A percentile compares a stretch with the other conserved stretches of the same genome.
Conservation (phyloP, 169 alveolate genomes). For the Eimeria brunetti region DNA sequence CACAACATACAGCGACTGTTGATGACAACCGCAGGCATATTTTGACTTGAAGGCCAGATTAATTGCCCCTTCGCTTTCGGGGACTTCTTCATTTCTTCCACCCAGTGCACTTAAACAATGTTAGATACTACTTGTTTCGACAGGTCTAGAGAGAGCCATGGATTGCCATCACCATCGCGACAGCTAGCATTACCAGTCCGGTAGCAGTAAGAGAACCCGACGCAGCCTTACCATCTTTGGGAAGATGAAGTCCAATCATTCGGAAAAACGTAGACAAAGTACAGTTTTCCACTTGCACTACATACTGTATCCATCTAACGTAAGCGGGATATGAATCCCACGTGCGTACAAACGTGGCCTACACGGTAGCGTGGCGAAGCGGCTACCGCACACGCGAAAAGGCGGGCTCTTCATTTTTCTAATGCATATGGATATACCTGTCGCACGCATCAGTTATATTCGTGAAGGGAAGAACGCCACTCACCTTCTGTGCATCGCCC, state of each 20-base stretch:
- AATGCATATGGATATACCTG: background rate
- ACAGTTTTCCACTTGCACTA: background rate
- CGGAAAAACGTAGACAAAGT: background rate
- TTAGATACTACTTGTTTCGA: background rate
- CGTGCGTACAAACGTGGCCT: background rate
- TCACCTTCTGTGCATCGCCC: background rate
- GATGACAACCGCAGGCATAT: background rate
- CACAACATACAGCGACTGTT: background rate
- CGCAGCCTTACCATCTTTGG: background rate
- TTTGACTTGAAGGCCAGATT: background rate
- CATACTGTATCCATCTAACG: background rate
- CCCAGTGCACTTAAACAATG: background rate
- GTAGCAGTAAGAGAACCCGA: background rate
- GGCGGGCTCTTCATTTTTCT: background rate
- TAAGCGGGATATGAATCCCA: background rate
- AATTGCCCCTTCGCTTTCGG: background rate
- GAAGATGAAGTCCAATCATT: background rate
- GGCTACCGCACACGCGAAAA: background rate
- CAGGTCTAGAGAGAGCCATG: background rate
- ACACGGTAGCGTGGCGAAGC: background rate
- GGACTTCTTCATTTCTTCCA: background rate
- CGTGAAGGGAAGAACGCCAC: background rate
- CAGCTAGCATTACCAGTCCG: background rate
- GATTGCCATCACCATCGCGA: background rate
- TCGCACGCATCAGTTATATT: background rate